Base-by-base conservation (phyloP, 768 basidiomycete species). In the Hygrophorus pudorinus region DNA sequence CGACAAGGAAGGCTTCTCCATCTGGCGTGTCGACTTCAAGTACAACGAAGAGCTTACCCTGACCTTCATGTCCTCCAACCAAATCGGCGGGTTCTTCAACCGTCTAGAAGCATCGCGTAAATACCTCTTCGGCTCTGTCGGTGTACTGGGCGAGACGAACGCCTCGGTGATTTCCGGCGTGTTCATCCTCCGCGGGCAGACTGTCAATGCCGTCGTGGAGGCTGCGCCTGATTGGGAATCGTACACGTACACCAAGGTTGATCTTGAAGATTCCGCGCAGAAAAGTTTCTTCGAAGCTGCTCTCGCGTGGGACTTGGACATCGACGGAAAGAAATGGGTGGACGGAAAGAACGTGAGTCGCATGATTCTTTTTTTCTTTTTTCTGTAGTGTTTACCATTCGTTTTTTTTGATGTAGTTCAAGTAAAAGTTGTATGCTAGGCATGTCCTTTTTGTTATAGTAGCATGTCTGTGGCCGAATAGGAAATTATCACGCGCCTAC, bases 61-160 rank as follows among this genome's bases (percentile, higher is more conserved):
- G 64, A 76, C 76, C 42, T 97, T 89, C 77, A 97, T 90, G 92
- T 92, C 89, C 48, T 76, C 79, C 49, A 97, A 97, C 75, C 87
- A 85, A 65, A 79, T 96, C 57, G 78, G 79, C 47, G 94, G 94
- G 13, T 91, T 94, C 81, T 97, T 93, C 78, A 88, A 93, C 76
- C 89, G 96, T 46, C 80, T 99, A 7, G 96, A 98, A 70, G 96
- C 80, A 8, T 91, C 92, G 17, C 84, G 94, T 65, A 94, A 96
- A 65, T 94, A 96, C 73, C 75, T 93, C 51, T 96, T 97, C 63
- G 94, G 83, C 11, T 93, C 89, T 35, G 63, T 91, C 37, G 91
- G 89, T 61, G 96, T 99, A 16, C 79, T 93, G 47, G 94, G 96
- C 59, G 65, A 67, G 56, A 41, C 71, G 59, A 85, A 86, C 65